A percentile compares a stretch with the other conserved stretches of the same genome.
Conservation (phyloP, 176 grass and related monocot genomes). For the Melocanna baccifera region DNA sequence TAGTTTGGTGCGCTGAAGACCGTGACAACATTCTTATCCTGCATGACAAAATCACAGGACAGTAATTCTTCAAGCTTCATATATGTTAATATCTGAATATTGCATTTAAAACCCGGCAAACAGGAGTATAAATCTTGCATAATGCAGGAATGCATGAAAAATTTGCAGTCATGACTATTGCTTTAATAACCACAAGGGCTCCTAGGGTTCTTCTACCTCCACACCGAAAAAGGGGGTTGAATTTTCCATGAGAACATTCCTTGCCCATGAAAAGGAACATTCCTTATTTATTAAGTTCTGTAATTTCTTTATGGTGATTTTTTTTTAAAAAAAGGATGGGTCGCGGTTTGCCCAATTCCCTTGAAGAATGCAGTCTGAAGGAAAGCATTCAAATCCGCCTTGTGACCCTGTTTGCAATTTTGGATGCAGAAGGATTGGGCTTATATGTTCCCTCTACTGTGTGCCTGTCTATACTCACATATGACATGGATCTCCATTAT, state of each 20-base stretch:
- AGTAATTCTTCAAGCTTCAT: constrained; percentile 13
- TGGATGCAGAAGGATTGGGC: not conserved
- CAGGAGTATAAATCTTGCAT: not conserved
- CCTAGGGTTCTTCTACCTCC: not conserved
- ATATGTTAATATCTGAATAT: not conserved
- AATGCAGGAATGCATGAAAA: not conserved
- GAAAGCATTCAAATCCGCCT: not conserved
- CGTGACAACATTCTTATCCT: constrained; percentile 97
- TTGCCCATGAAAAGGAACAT: not conserved
- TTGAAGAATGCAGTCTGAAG: not conserved
- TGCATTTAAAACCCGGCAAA: not conserved
- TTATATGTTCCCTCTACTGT: not conserved
- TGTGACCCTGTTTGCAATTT: not conserved
- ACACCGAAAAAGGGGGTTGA: too few species aligned
- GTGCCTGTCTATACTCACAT: not conserved
- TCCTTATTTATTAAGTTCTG: not conserved
- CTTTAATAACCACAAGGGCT: not conserved
- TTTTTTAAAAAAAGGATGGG: not conserved
- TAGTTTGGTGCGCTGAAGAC: constrained; percentile 97
- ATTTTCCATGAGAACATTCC: not conserved
- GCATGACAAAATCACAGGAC: constrained; percentile 17
- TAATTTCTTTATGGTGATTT: not conserved
- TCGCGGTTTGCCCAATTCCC: not conserved
- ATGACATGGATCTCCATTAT: not conserved
- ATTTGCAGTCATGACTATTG: not conserved